Base-by-base conservation (phyloP, 2,329 filamentous ascomycete species). In the Pseudopyricularia cyperi region DNA sequence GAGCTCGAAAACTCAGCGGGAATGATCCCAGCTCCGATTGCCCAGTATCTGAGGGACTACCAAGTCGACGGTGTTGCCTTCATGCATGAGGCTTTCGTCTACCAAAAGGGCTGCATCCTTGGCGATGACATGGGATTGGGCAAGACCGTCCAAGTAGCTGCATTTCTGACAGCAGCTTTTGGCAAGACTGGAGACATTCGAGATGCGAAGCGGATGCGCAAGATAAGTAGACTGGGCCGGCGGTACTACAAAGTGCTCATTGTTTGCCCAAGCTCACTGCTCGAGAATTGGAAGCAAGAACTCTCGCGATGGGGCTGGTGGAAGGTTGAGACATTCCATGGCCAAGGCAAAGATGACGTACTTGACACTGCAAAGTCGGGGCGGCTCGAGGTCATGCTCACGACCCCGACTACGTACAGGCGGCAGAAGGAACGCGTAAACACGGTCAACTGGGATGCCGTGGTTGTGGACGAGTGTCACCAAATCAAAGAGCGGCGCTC, bases 91-190 rank as follows among this genome's bases (percentile, higher is more conserved):
- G 77, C 87, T 22, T 97, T 97, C 62, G 85, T 96, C 4, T 91
- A 88, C 57, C 93, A 98, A 62, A 85, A 84, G 59, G 93, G 93
- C 1, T 89, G 87, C 2, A 87, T 98, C 22, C 74, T 98, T 0
- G 90, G 91, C 3, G 93, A 98, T 62, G 93, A 98, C 61, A 98
- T 98, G 93, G 93, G 93, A 19, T 68, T 98, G 32, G 93, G 93
- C 1, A 98, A 98, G 67, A 98, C 93, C 0, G 88, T 98, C 2
- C 93, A 98, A 65, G 88, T 98, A 26, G 93, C 89, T 53, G 87
- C 90, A 0, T 97, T 98, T 57, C 71, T 98, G 22, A 87, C 89
- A 0, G 89, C 83, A 1, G 90, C 89, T 0, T 98, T 95, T 63
- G 93, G 93, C 7, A 98, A 98, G 68, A 94, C 87, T 1, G 91